These are phyloP conservation scores for Ceratobasidium sp. DNA, from an alignment of 1,284 basidiomycete genomes.

Conservation along the genomic window DNA sequence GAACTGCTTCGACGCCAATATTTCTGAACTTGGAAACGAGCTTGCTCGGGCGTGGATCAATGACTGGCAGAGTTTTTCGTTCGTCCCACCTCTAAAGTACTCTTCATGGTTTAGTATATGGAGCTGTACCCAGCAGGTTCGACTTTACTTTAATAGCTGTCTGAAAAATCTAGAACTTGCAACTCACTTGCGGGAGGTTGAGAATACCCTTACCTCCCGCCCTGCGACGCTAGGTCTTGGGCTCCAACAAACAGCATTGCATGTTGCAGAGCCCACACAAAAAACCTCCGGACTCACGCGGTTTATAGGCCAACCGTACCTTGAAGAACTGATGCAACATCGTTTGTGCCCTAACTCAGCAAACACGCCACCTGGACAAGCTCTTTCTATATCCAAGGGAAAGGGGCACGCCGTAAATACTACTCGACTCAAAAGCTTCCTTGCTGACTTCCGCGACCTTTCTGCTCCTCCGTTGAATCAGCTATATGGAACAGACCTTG, in stretches of 20 bases:
- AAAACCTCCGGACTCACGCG: neutral
- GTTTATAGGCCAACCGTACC: neutral
- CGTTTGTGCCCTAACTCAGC: neutral
- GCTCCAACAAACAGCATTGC: neutral
- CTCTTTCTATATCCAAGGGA: neutral
- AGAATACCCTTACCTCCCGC: neutral
- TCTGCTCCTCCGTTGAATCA: neutral
- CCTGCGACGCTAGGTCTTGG: neutral
- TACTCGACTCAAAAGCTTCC: neutral
- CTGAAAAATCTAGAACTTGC: neutral
- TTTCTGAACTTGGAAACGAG: neutral
- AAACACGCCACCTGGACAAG: neutral
- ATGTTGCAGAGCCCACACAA: neutral
- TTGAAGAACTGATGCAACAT: neutral
- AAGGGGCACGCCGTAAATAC: neutral
- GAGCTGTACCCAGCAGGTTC: neutral
- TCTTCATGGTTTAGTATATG: constrained; percentile 11
- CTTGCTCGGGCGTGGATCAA: neutral
- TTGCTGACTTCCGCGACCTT: neutral
- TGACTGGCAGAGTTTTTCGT: constrained; percentile 5
- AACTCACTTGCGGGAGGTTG: neutral
- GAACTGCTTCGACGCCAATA: neutral
- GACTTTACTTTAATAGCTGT: constrained; percentile 21
- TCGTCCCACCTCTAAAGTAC: neutral
- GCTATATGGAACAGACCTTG: neutral